Conservation (phyloP, 139 green algal species). For the Chlamydomonas schloesseri region DNA sequence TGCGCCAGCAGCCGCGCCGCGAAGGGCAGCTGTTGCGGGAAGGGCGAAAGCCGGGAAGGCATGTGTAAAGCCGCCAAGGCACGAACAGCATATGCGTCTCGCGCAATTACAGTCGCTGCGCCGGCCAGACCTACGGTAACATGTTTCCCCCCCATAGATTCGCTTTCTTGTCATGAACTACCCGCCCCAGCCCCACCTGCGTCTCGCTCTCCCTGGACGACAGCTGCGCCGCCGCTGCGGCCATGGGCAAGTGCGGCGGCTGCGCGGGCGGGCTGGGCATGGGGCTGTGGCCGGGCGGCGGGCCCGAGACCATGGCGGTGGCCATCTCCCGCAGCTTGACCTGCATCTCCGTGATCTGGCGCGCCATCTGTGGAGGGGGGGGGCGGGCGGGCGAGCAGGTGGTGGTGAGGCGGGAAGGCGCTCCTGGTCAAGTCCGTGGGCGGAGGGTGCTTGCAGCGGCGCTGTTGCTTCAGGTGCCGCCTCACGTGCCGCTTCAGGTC, state of each 20-base stretch:
- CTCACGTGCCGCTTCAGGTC: no score
- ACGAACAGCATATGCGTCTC: no score
- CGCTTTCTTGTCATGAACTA: no score
- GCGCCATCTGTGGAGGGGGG: constrained; percentile 15
- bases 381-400: neutral
- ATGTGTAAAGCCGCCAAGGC: no score
- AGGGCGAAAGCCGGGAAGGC: no score
- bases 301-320: neutral
- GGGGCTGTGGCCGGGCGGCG: neutral
- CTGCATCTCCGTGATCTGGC: constrained; percentile 49
- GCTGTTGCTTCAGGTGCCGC: no score
- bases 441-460: no score
- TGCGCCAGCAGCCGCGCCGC: constrained; percentile 30
- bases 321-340: constrained; percentile 16
- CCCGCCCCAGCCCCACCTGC: no score
- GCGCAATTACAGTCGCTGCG: no score
- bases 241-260: neutral
- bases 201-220: neutral
- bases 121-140: no score
- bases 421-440: neutral
- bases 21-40: neutral
- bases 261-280: neutral
- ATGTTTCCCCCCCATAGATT: no score
- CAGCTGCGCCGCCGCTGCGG: neutral
- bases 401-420: neutral